These are phyloP conservation scores for Dendrocalamus sinicus DNA, from an alignment of 176 grass and related monocot genomes.

Conservation along the genomic window DNA sequence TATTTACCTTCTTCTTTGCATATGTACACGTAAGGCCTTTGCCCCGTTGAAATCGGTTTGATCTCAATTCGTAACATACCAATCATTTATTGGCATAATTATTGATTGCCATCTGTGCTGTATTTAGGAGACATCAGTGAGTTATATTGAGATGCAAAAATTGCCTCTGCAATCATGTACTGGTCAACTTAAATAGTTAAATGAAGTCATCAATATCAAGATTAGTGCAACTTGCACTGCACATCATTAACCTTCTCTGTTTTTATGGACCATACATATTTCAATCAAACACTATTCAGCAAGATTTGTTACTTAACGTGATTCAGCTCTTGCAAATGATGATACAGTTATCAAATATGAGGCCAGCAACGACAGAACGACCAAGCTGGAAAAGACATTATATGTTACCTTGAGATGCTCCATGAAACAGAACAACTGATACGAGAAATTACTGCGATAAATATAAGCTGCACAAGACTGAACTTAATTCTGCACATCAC, in stretches of 20 bases:
- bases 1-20: too few relatives aligned
- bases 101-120: not conserved
- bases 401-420: not conserved
- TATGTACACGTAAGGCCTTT: too few relatives aligned
- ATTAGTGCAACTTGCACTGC: conserved; percentile 5
- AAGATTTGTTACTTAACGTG: not conserved
- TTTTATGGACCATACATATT: conserved; percentile 3
- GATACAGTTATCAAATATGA: not conserved
- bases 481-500: not conserved
- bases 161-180: not conserved
- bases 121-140: not conserved
- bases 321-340: not conserved
- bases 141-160: not conserved
- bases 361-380: not conserved
- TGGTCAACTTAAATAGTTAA: not conserved
- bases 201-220: not conserved
- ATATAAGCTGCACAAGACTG: conserved; percentile 2
- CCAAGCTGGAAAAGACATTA: not conserved
- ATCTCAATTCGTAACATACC: too few relatives aligned
- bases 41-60: too few relatives aligned
- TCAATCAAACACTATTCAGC: conserved; percentile 5
- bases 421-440: not conserved
- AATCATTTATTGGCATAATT: conserved; percentile 22
- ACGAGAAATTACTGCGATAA: not conserved
- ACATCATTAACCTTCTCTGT: conserved; percentile 2